Percentiles rank a stretch among this genome's conserved stretches.
These are phyloP conservation scores for Trichoderma polysporum DNA, from an alignment of 2,329 filamentous ascomycete genomes.

Conservation along the genomic window DNA sequence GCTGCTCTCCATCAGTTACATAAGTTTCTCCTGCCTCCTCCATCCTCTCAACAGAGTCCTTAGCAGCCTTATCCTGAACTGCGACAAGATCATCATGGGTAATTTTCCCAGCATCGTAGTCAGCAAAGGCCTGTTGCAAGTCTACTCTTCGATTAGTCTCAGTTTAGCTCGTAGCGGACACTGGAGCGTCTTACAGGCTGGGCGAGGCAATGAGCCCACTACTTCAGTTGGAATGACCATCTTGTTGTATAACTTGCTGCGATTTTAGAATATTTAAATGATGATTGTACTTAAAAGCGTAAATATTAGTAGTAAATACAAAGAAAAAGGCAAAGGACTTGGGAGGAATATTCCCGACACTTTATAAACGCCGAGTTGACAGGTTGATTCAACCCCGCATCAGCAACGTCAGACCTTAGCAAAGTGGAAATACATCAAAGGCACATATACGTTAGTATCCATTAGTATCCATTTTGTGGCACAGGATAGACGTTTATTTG, in stretches of 20 bases:
- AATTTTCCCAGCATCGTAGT: conserved; percentile 20
- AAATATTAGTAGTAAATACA: background rate
- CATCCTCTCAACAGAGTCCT: conserved; percentile 20
- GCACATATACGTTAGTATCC: background rate
- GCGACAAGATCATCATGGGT: conserved; percentile 8
- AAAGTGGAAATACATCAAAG: background rate
- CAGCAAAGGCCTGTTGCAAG: conserved; percentile 20
- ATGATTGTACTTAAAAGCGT: background rate
- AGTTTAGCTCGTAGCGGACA: no score
- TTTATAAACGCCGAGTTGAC: background rate
- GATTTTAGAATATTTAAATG: background rate
- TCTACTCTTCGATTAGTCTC: background rate
- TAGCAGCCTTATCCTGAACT: conserved; percentile 18
- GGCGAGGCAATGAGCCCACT: conserved; percentile 18
- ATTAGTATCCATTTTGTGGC: background rate
- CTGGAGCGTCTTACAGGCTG: background rate
- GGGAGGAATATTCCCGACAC: background rate
- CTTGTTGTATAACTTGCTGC: background rate
- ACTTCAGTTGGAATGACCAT: conserved; percentile 19
- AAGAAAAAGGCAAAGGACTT: background rate
- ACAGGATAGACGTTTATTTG: background rate
- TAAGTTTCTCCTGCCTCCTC: conserved; percentile 13
- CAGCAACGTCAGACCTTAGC: conserved; percentile 16
- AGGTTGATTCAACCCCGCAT: conserved; percentile 5
- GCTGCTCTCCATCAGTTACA: conserved; percentile 22